Conservation (phyloP, 352 stramenopile species). For the Globisporangium echinulatum region DNA sequence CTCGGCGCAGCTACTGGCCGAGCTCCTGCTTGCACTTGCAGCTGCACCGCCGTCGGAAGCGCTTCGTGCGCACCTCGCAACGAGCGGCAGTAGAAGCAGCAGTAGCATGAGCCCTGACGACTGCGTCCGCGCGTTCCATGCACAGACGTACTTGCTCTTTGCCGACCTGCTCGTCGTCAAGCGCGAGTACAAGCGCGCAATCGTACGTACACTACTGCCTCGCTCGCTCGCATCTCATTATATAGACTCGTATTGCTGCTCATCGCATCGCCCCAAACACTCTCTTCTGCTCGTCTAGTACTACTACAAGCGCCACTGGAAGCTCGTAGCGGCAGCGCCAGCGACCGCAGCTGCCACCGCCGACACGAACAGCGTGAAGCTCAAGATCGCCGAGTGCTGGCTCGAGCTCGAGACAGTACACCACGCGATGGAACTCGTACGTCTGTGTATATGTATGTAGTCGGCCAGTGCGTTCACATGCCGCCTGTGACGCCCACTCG, state of each 20-base stretch:
- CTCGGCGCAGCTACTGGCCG: conserved; percentile 60
- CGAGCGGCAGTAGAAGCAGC: neutral
- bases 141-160: conserved; percentile 48
- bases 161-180: conserved; percentile 63
- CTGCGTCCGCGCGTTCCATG: conserved; percentile 36
- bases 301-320: conserved; percentile 46
- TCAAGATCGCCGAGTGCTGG: conserved; percentile 72
- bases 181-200: conserved; percentile 62
- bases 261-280: conserved; percentile 8
- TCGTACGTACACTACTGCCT: conserved; percentile 29
- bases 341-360: conserved; percentile 4
- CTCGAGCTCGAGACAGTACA: conserved; percentile 46
- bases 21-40: conserved; percentile 50
- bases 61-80: neutral
- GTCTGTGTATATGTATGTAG: neutral
- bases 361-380: conserved; percentile 22
- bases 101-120: neutral
- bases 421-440: conserved; percentile 59
- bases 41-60: conserved; percentile 16
- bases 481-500: no score
- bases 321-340: conserved; percentile 15
- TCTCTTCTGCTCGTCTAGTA: conserved; percentile 14
- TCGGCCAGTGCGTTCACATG: no score
- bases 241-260: neutral
- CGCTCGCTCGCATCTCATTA: no score